Evolutionary conservation across 2,329 filamentous ascomycete genomes (phyloP), one percentile per base, ranked within the genome.

Genomic region (Lachnellula subtilissima): DNA sequence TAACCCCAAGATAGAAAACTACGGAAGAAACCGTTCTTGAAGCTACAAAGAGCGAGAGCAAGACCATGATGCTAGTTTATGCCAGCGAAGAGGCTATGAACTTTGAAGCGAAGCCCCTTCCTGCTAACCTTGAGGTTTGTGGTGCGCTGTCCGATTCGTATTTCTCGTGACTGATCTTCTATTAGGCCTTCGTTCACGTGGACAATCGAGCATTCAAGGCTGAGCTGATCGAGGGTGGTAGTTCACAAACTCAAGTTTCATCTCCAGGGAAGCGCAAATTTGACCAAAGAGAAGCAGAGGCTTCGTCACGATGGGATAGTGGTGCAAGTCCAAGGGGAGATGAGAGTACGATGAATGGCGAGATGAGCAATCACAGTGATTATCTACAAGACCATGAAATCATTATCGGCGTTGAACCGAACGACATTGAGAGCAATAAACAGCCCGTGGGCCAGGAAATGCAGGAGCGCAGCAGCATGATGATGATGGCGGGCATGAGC

Each of bases 141-240:
- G 15, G 25, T 45, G 15, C n/a, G 43, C 39, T 19, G 48, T 40
- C 5, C 25, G 19, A 11, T 48, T 37, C 56, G 64, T 54, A 62
- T 37, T 46, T 39, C 22, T 60, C 43, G 63, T 71, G 9, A 39
- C 35, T 56, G 45, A 56, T 23, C 32, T 19, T 37, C 14, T 59
- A 65, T 2, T 69, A 79, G 67, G 72, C 73, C 35, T 83, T 83
- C 63, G 71, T 78, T 5, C 74, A 72, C 40, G 73, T 72, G 39
- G 80, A 83, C 50, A 83, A 83, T 60, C 75, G 74, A 54, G 71
- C 72, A 2, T 83, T 83, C 65, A 73, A 73, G 17, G 72, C 75
- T 50, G 80, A 83, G 61, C 70, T 82, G 22, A 39, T 53, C 15
- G 53, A 48, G 17, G 48, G 46, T 25, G 54, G 52, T 23, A 58